A percentile compares a stretch with the other conserved stretches of the same genome.
These are phyloP conservation scores for Phyllosticta citribraziliensis DNA, from an alignment of 2,329 filamentous ascomycete genomes.

Conservation along the genomic window DNA sequence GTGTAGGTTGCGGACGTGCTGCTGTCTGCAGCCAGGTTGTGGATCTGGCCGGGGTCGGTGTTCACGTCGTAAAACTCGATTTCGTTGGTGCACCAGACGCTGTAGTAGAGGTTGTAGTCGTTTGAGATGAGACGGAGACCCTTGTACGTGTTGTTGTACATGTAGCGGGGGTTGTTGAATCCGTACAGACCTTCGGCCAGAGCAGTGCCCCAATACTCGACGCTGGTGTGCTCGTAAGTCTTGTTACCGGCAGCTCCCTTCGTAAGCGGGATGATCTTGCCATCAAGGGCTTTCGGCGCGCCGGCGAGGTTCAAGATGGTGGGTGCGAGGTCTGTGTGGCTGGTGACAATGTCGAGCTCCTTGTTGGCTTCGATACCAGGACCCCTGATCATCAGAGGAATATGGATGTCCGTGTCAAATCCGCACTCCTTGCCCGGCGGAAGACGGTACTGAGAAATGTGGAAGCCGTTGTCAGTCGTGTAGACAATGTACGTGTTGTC, in stretches of 20 bases:
- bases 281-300: slow-evolving; percentile 23
- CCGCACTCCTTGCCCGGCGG: slow-evolving; percentile 30
- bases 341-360: slow-evolving; percentile 25
- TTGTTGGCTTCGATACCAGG: slow-evolving; percentile 22
- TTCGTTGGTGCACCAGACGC: slow-evolving; percentile 60
- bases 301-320: slow-evolving; percentile 27
- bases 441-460: slow-evolving; percentile 31
- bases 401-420: slow-evolving; percentile 28
- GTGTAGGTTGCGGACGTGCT: not conserved
- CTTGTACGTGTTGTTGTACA: slow-evolving; percentile 51
- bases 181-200: slow-evolving; percentile 1
- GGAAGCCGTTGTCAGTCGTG: slow-evolving; percentile 31
- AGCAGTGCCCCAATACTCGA: slow-evolving; percentile 32
- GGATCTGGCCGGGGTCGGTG: slow-evolving; percentile 16
- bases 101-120: slow-evolving; percentile 53
- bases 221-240: slow-evolving; percentile 26
- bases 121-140: slow-evolving; percentile 44
- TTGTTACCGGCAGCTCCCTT: slow-evolving; percentile 12
- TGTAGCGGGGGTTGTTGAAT: not conserved
- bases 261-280: slow-evolving; percentile 24
- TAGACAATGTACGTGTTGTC: slow-evolving; percentile 39
- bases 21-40: slow-evolving; percentile 26
- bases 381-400: slow-evolving; percentile 30
- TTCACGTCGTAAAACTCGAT: slow-evolving; percentile 56
- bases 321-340: slow-evolving; percentile 32